Percentiles rank a stretch among this genome's conserved stretches.
Conservation (phyloP, 2,329 filamentous ascomycete species). For the Septoria linicola region DNA sequence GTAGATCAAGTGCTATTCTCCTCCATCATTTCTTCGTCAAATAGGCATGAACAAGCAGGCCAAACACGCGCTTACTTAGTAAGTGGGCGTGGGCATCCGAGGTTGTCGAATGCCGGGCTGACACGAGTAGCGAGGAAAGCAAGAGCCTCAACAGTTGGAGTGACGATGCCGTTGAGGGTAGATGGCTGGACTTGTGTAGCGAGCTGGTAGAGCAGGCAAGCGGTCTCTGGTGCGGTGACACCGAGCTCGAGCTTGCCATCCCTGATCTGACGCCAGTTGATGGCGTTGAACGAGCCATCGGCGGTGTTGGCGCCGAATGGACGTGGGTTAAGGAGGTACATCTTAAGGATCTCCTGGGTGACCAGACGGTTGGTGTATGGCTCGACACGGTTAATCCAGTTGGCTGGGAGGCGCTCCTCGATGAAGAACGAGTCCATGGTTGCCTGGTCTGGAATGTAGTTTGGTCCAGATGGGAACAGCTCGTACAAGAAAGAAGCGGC, state of each 20-base stretch:
- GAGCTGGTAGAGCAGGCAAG: conserved; percentile 49
- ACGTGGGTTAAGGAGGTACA: conserved; percentile 43
- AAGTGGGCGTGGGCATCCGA: conserved; percentile 40
- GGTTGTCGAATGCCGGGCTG: conserved; percentile 34
- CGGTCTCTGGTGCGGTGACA: conserved; percentile 32
- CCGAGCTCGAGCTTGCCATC: conserved; percentile 40
- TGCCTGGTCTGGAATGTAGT: conserved; percentile 38
- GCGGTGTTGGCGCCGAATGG: conserved; percentile 28
- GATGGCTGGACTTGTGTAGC: conserved; percentile 41
- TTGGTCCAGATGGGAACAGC: conserved; percentile 40
- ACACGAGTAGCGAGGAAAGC: conserved; percentile 37
- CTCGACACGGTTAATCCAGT: conserved; percentile 40
- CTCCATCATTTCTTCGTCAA: neutral
- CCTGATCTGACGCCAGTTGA: conserved; percentile 43
- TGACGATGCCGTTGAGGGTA: conserved; percentile 40
- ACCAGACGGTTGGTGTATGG: conserved; percentile 42
- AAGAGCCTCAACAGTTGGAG: conserved; percentile 40
- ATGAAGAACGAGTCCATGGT: conserved; percentile 45
- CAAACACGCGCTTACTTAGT: conserved; percentile 7
- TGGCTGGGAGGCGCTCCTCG: conserved; percentile 45
- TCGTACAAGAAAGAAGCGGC: conserved; percentile 48
- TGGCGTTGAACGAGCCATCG: conserved; percentile 10
- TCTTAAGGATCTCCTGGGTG: conserved; percentile 41
- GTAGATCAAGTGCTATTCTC: neutral
- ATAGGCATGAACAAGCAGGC: no score